Evolutionary conservation across 768 basidiomycete genomes (phyloP), one percentile per base, ranked within the genome.

Genomic region (Calocera viscosa): DNA sequence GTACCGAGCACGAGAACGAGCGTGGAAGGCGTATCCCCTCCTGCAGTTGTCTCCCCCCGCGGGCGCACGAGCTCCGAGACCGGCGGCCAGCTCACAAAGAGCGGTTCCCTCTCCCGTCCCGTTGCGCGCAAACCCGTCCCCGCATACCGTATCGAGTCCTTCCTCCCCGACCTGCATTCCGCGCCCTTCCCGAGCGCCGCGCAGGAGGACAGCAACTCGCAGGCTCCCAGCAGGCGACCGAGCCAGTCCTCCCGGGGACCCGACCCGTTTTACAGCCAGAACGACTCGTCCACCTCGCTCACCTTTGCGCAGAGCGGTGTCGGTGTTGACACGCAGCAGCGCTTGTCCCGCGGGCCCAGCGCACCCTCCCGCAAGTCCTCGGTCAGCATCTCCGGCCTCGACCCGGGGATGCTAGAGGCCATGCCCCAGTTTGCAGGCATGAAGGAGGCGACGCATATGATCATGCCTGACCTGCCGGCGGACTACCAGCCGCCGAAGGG

Each of bases 301-400:
- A 11, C 53, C 7, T 26, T 60, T 26, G 26, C 14, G 2, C 53
- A 24, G 8, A 3, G 8, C 8, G 24, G 43, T 19, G 16, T 32
- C 14, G 53, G 10, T 32, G 3, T 32, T 10, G 14, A 49, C 12
- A n/a, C 8, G 10, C 49, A 49, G 30, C 26, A 26, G 53, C 53
- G 30, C 43, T 19, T 47, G 43, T 8, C 8, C 24, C 43, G 43
- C 8, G 43, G 30, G 16, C 53, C 53, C 22, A 11, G 14, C 8
- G 53, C 30, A 19, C 53, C 53, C 5, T 60, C 53, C 5, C 24
- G 53, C 26, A 60, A 60, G 30, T 60, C 53, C 5, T 28, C 14
- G 14, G 53, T 60, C 14, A 60, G 53, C 53, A 60, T 60, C 30
- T 60, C 53, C 14, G 53, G 53, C 26, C 53, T 60, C 30, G 53